Evolutionary conservation across 2,329 filamentous ascomycete species (phyloP).

Genomic region (Paecilomyces fulvus): DNA sequence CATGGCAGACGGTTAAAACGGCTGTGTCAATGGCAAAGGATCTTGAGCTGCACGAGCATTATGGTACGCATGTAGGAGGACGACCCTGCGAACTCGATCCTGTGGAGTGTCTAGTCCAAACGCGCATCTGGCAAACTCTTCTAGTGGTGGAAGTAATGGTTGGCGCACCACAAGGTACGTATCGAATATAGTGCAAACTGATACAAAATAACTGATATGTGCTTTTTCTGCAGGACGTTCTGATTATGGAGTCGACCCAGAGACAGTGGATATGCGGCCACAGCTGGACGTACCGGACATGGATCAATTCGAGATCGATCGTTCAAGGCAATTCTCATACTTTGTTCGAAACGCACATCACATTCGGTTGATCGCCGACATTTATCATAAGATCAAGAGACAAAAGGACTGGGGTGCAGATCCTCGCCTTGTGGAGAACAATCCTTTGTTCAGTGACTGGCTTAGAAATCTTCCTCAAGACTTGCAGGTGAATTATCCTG

Average conservation of each 20-base stretch:
- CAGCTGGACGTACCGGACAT: slow-evolving; percentile 55
- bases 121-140: slow-evolving; percentile 80
- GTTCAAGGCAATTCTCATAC: slow-evolving; percentile 78
- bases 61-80: slow-evolving; percentile 65
- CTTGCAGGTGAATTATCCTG: slow-evolving; percentile 66
- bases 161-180: slow-evolving; percentile 77
- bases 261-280: slow-evolving; percentile 67
- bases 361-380: slow-evolving; percentile 66
- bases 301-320: slow-evolving; percentile 66
- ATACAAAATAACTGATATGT: slow-evolving; percentile 5
- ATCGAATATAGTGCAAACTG: slow-evolving; percentile 1
- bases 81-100: slow-evolving; percentile 59
- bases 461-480: slow-evolving; percentile 68
- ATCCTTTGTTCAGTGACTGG: slow-evolving; percentile 69
- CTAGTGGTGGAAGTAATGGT: slow-evolving; percentile 87
- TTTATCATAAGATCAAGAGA: slow-evolving; percentile 65
- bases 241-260: slow-evolving; percentile 66
- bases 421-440: slow-evolving; percentile 71
- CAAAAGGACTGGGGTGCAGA: slow-evolving; percentile 81
- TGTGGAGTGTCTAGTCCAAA: slow-evolving; percentile 75
- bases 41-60: slow-evolving; percentile 79
- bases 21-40: slow-evolving; percentile 92
- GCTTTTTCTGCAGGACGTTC: slow-evolving; percentile 52
- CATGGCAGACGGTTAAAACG: slow-evolving; percentile 92
- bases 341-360: slow-evolving; percentile 70